Percentiles rank a stretch among this genome's conserved stretches.
These are phyloP conservation scores for Parachaetomium inaequale DNA, from an alignment of 495 filamentous ascomycete genomes.

Conservation along the genomic window DNA sequence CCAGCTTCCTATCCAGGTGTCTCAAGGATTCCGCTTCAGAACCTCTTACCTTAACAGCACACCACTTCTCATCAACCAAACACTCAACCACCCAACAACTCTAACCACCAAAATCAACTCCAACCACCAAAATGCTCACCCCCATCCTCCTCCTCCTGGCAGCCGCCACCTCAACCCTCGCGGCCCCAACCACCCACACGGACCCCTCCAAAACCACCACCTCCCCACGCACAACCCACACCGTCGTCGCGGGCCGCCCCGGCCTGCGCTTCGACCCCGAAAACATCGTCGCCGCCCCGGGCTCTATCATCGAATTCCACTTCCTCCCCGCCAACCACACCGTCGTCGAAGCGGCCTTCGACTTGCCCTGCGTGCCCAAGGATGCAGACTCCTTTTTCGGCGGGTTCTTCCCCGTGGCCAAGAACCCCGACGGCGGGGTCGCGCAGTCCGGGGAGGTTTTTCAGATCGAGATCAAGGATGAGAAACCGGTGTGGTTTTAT, in stretches of 20 bases:
- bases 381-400: constrained; percentile 22
- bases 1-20: background rate
- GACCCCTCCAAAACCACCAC: constrained; percentile 18
- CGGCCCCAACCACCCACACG: constrained; percentile 10
- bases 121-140: constrained; percentile 20
- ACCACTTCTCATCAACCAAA: background rate
- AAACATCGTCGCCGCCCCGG: constrained; percentile 48
- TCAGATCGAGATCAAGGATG: constrained; percentile 38
- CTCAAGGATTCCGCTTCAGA: background rate
- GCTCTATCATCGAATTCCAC: constrained; percentile 53
- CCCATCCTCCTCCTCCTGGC: constrained; percentile 16
- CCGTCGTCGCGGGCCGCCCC: constrained; percentile 48
- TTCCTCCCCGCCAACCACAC: constrained; percentile 58
- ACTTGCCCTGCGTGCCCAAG: constrained; percentile 48
- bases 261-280: constrained; percentile 51
- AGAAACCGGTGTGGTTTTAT: constrained; percentile 29
- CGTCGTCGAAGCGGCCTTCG: constrained; percentile 53
- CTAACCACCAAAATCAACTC: background rate
- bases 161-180: background rate
- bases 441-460: constrained; percentile 28
- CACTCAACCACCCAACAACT: background rate
- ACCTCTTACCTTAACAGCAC: background rate
- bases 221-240: constrained; percentile 39
- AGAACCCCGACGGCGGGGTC: constrained; percentile 4
- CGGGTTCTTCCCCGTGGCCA: constrained; percentile 29